phyloP scores from a whole-genome alignment of 495 filamentous ascomycete species.

The Aspergillus mulundensis region DNA sequence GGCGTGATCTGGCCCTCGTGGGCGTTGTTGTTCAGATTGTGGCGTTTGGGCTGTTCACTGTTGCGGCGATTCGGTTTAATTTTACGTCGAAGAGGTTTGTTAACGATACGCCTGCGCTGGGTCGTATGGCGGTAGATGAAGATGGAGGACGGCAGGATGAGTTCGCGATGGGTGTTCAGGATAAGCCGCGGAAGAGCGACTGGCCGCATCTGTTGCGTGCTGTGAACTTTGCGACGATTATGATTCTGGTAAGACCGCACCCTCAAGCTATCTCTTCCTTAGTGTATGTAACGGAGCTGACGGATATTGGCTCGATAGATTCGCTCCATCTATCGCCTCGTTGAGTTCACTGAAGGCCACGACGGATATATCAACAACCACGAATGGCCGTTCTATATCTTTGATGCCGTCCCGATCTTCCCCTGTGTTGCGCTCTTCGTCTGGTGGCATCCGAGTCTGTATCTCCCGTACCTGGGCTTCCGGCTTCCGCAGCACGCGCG shows the following conservation, averaged over 20 bases:
- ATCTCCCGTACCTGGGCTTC: conserved; percentile 40
- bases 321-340: conserved; percentile 56
- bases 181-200: too few species aligned
- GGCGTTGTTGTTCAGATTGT: conserved; percentile 40
- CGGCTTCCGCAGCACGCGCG: conserved; percentile 8
- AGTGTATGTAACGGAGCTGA: too few species aligned
- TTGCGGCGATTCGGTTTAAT: conserved; percentile 34
- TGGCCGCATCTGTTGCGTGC: too few species aligned
- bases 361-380: conserved; percentile 48
- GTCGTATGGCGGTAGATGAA: too few species aligned
- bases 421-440: conserved; percentile 45
- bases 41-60: conserved; percentile 41
- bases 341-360: conserved; percentile 57
- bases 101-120: conserved; percentile 13
- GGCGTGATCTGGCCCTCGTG: conserved; percentile 36
- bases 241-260: too few species aligned
- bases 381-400: conserved; percentile 60
- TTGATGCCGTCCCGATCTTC: conserved; percentile 57
- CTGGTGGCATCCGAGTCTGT: conserved; percentile 38
- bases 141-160: too few species aligned
- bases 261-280: too few species aligned
- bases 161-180: too few species aligned
- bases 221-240: too few species aligned
- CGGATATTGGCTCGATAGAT: conserved; percentile 43
- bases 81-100: conserved; percentile 40